These are phyloP conservation scores for Phellinidium pouzarii DNA, from an alignment of 1,284 basidiomycete species.

Conservation along the genomic window DNA sequence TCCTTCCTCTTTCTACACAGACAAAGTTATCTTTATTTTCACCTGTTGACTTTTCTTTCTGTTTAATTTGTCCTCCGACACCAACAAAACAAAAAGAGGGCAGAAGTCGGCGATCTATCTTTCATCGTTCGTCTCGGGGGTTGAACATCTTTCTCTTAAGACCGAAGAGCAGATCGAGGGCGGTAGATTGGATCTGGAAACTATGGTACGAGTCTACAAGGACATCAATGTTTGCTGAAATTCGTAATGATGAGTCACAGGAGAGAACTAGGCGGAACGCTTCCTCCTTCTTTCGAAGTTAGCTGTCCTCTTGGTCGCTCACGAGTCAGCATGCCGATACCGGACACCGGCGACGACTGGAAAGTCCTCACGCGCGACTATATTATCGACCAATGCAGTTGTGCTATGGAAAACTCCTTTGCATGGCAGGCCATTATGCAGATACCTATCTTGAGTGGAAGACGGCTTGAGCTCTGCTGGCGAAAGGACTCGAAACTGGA, in stretches of 20 bases:
- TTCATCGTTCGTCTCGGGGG: slow-evolving; percentile 49
- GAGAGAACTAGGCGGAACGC: slow-evolving; percentile 47
- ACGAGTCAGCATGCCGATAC: slow-evolving; percentile 60
- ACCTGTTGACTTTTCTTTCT: slow-evolving; percentile 75
- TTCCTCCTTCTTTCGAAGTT: slow-evolving; percentile 41
- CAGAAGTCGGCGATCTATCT: slow-evolving; percentile 36
- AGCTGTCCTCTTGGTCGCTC: slow-evolving; percentile 44
- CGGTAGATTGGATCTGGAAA: slow-evolving; percentile 79
- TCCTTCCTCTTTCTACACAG: slow-evolving; percentile 56
- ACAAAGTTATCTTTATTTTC: slow-evolving; percentile 76
- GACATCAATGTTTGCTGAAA: not conserved
- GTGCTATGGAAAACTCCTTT: slow-evolving; percentile 44
- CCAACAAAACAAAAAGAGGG: slow-evolving; percentile 35
- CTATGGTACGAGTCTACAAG: slow-evolving; percentile 53
- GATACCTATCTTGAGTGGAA: slow-evolving; percentile 44
- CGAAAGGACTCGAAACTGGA: slow-evolving; percentile 63
- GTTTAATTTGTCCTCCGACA: slow-evolving; percentile 59
- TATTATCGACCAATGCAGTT: slow-evolving; percentile 40
- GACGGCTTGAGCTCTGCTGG: slow-evolving; percentile 72
- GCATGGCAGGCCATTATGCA: slow-evolving; percentile 61
- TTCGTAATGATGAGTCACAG: slow-evolving; percentile 31
- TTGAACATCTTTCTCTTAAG: slow-evolving; percentile 79
- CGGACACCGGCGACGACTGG: slow-evolving; percentile 34
- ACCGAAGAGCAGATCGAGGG: slow-evolving; percentile 59
- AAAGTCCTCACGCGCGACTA: slow-evolving; percentile 22